Percentiles rank a stretch among this genome's conserved stretches.
phyloP scores from a whole-genome alignment of 2,329 filamentous ascomycete species.

The Aspergillus terreus region DNA sequence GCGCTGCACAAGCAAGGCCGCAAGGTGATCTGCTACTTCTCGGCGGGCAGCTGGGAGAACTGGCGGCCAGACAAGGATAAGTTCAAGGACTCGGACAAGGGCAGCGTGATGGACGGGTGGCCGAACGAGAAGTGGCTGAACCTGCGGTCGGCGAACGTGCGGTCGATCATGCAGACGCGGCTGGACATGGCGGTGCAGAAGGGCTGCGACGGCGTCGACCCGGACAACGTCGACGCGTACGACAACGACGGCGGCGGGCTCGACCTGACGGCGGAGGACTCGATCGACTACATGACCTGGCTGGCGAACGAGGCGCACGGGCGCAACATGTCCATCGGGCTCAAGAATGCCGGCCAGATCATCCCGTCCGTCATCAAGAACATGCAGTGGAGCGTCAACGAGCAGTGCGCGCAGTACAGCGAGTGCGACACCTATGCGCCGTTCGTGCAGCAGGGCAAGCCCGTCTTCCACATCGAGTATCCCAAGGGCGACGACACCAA shows the following conservation, averaged over 20 bases:
- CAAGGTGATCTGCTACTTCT: constrained; percentile 73
- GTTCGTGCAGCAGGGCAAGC: constrained; percentile 60
- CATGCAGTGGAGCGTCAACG: constrained; percentile 66
- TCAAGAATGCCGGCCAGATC: constrained; percentile 66
- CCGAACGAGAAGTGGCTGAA: constrained; percentile 65
- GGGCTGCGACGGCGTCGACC: constrained; percentile 66
- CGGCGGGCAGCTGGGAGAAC: constrained; percentile 65
- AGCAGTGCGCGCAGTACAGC: constrained; percentile 60
- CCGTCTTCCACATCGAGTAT: constrained; percentile 73
- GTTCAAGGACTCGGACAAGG: constrained; percentile 56
- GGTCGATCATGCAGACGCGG: constrained; percentile 60
- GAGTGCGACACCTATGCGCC: constrained; percentile 58
- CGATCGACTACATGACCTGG: constrained; percentile 58
- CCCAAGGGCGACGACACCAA: constrained; percentile 48
- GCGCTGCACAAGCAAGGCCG: constrained; percentile 50
- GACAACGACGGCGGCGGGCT: constrained; percentile 64
- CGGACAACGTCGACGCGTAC: constrained; percentile 68
- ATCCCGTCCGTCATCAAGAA: constrained; percentile 49
- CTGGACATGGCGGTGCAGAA: constrained; percentile 58
- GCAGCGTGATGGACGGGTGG: constrained; percentile 61
- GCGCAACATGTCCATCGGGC: constrained; percentile 58
- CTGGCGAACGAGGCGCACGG: constrained; percentile 53
- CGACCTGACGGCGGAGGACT: constrained; percentile 53
- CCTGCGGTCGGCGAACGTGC: constrained; percentile 55
- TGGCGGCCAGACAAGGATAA: constrained; percentile 56